These are phyloP conservation scores for Colletotrichum costaricense DNA, from an alignment of 2,329 filamentous ascomycete genomes.

Conservation along the genomic window DNA sequence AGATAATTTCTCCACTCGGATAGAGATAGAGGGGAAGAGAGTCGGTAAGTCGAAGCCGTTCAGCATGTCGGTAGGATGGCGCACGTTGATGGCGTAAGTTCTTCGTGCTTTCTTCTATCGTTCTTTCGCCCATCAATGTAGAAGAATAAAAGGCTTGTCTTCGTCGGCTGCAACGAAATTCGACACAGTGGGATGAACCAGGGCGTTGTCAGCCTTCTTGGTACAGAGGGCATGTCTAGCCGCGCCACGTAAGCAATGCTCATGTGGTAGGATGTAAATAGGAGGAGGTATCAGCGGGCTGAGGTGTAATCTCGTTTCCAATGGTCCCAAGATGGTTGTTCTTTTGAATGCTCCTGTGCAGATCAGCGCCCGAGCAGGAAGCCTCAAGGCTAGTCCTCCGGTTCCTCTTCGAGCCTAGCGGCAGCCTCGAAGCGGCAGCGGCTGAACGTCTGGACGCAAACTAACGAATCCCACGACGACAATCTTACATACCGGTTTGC, in stretches of 20 bases:
- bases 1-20: neutral
- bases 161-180: neutral
- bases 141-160: conserved; percentile 13
- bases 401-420: conserved; percentile 15
- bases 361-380: neutral
- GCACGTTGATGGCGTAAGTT: conserved; percentile 14
- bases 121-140: conserved; percentile 2
- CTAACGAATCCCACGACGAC: neutral
- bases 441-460: conserved; percentile 24
- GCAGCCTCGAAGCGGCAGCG: conserved; percentile 2
- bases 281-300: neutral
- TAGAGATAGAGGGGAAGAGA: neutral
- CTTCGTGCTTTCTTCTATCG: neutral
- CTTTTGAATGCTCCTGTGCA: neutral
- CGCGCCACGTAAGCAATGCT: neutral
- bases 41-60: neutral
- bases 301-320: neutral
- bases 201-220: neutral
- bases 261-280: neutral
- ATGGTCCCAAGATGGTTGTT: neutral
- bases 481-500: neutral
- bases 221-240: neutral
- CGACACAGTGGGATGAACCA: neutral
- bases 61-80: conserved; percentile 1
- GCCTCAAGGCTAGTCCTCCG: neutral